These are phyloP conservation scores for Trichoderma polysporum DNA, from an alignment of 2,329 filamentous ascomycete species.

Conservation along the genomic window DNA sequence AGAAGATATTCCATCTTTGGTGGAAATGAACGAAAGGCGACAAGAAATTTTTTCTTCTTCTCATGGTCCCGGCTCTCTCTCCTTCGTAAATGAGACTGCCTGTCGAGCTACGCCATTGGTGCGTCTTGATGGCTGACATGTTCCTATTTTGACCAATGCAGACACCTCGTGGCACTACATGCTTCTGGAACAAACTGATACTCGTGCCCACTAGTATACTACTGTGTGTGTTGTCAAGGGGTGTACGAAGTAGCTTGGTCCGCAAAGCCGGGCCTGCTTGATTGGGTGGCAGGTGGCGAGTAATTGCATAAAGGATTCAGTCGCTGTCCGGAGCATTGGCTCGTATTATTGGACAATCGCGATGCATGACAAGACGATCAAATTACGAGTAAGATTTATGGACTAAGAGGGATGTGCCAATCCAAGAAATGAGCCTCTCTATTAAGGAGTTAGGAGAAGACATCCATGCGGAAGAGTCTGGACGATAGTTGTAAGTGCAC, in stretches of 20 bases:
- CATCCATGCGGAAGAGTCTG: background rate
- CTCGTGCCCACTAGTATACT: background rate
- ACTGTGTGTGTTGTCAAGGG: background rate
- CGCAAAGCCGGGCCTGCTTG: background rate
- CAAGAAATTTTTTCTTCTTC: background rate
- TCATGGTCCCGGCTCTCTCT: background rate
- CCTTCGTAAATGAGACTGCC: background rate
- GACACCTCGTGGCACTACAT: background rate
- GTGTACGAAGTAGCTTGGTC: background rate
- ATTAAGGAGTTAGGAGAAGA: background rate
- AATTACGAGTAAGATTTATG: background rate
- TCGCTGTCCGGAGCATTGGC: background rate
- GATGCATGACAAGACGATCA: background rate
- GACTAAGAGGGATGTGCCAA: background rate
- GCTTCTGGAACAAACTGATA: conserved; percentile 14
- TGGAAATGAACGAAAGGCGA: background rate
- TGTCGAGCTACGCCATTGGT: background rate
- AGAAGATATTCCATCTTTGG: background rate
- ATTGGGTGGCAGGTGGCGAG: conserved; percentile 15
- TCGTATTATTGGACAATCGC: background rate
- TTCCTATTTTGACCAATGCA: background rate
- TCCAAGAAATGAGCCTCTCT: background rate
- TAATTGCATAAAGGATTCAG: background rate
- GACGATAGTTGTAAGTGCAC: background rate
- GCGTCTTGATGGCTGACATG: background rate